Evolutionary conservation across 306 rosid genomes (phyloP), one percentile per base, ranked within the genome.

Genomic region (Vigna unguiculata): DNA sequence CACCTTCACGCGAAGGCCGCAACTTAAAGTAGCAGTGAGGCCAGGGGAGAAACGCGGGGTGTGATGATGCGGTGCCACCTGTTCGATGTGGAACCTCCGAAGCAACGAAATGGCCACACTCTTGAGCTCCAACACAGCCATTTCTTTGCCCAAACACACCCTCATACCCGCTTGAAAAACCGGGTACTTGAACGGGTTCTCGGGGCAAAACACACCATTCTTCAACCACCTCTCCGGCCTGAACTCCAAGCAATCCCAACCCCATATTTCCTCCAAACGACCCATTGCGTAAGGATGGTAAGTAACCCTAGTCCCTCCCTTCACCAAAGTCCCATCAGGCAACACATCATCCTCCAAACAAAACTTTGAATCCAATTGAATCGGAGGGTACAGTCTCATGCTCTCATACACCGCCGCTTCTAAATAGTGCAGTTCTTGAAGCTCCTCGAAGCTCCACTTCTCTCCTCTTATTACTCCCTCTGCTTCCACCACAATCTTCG

Each of bases 251-350:
- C 89, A 93, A 46, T 93, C 89, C 2, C 59, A 46, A 2, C 98
- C 98, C 98, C 98, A 93, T 13, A 88, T 84, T 8, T 88, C 91
- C 32, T 82, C 84, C 17, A 78, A 28, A 59, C 97, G 82, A 66
- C 92, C 97, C 98, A 93, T 93, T 4, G 98, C 97, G 2, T 93
- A 91, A 0, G 93, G 89, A 59, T 93, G 97, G 74, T 91, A 93
- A 16, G 93, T 93, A 77, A 93, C 98, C 85, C 98, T 88, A 80
- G 91, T 91, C 3, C 97, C 98, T 52, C 81, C 75, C 79, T 63
- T 86, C 79, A 93, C 92, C 1, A 20, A 22, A 0, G 89, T 88
- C 20, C 97, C 98, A 19, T 93, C 98, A 0, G 91, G 92, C 19
- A 93, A 85, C 41, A 88, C 87, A 38, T 93, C 98, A 17, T 93